These are phyloP conservation scores for Rhodamnia argentea DNA, from an alignment of 345 rosid species.

Conservation along the genomic window DNA sequence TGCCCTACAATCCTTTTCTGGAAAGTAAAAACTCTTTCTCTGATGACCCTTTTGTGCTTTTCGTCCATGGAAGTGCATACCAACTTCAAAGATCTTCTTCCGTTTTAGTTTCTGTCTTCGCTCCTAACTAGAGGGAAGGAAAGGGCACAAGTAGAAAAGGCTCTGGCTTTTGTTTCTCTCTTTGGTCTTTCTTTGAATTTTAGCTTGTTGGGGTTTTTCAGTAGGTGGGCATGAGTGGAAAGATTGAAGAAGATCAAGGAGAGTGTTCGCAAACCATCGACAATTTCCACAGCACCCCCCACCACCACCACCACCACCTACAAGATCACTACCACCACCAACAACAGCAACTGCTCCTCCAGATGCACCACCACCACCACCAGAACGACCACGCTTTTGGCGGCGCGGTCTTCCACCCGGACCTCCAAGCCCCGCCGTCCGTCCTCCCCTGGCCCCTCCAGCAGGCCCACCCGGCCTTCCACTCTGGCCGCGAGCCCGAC, in stretches of 20 bases:
- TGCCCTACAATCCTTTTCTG: neutral
- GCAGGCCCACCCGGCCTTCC: conserved; percentile 46
- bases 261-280: neutral
- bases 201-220: neutral
- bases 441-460: conserved; percentile 47
- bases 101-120: neutral
- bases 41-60: neutral
- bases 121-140: neutral
- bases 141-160: neutral
- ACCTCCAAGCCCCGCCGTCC: conserved; percentile 23
- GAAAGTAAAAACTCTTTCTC: neutral
- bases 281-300: neutral
- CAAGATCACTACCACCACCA: neutral
- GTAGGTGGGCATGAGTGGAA: neutral
- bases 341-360: conserved; percentile 36
- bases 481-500: conserved; percentile 40
- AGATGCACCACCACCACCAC: conserved; percentile 28
- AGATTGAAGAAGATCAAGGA: neutral
- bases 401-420: neutral
- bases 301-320: neutral
- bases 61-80: neutral
- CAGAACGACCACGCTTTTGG: neutral
- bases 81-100: neutral
- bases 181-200: neutral
- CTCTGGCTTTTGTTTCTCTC: neutral